A percentile compares a stretch with the other conserved stretches of the same genome.
phyloP scores from a whole-genome alignment of 306 rosid species.

The Trifolium pratense region DNA sequence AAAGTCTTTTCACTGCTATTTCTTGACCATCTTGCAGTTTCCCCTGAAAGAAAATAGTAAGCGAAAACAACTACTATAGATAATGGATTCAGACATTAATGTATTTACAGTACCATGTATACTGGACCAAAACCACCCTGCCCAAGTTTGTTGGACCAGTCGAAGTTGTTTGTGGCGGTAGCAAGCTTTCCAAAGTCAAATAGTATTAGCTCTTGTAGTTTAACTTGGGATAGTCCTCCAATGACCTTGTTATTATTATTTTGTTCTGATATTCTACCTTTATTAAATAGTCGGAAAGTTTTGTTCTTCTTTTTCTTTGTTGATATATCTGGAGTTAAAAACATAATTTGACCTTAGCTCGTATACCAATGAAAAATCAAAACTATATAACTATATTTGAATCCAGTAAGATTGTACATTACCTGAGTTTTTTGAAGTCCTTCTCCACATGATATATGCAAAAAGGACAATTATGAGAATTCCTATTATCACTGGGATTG shows the following conservation, averaged over 20 bases:
- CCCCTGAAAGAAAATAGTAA: not conserved
- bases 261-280: not conserved
- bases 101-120: not conserved
- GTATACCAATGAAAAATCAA: no score
- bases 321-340: no score
- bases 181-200: not conserved
- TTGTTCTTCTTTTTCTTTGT: no score
- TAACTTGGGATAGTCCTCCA: not conserved
- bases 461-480: conserved; percentile 12
- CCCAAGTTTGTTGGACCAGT: not conserved
- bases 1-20: conserved; percentile 42
- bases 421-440: conserved; percentile 18
- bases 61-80: not conserved
- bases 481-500: conserved; percentile 15
- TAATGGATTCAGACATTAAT: not conserved
- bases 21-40: conserved; percentile 19
- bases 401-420: not conserved
- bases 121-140: not conserved
- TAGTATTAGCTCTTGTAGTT: not conserved
- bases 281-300: not conserved
- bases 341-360: no score
- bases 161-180: not conserved
- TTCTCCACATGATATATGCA: conserved; percentile 36
- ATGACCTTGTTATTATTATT: not conserved
- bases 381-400: no score